These are phyloP conservation scores for Rhizopus sp. DNA, from an alignment of 371 early-diverging fungal species.

Conservation along the genomic window DNA sequence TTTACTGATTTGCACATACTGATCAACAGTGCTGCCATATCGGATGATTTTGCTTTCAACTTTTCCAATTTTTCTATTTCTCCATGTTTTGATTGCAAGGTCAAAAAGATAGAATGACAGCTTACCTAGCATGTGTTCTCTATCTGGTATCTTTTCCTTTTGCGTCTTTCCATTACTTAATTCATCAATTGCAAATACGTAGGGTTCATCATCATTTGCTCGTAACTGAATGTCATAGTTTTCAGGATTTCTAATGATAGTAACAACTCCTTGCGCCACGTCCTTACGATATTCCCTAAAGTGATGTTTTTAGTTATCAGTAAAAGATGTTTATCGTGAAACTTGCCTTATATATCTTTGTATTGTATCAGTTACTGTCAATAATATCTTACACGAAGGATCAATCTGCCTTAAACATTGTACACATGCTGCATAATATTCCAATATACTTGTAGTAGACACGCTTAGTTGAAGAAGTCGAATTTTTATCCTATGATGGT, in stretches of 20 bases:
- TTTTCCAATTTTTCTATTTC: slow-evolving; percentile 17
- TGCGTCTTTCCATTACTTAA: slow-evolving; percentile 14
- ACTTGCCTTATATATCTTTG: slow-evolving; percentile 32
- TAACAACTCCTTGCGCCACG: slow-evolving; percentile 27
- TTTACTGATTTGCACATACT: slow-evolving; percentile 31
- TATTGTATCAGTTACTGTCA: slow-evolving; percentile 26
- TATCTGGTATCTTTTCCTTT: slow-evolving; percentile 6
- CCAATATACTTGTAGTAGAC: slow-evolving; percentile 32
- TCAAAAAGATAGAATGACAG: no score
- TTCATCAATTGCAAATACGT: slow-evolving; percentile 29
- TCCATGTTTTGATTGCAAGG: background rate
- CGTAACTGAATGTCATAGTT: slow-evolving; percentile 16
- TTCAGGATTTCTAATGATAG: slow-evolving; percentile 26
- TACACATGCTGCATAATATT: slow-evolving; percentile 37
- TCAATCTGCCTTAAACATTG: slow-evolving; percentile 34
- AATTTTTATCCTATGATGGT: slow-evolving; percentile 21
- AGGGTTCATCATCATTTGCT: slow-evolving; percentile 13
- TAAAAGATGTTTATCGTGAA: background rate
- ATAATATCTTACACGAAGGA: slow-evolving; percentile 34
- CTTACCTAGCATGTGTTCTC: slow-evolving; percentile 30
- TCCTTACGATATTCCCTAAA: slow-evolving; percentile 29
- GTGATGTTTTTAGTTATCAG: background rate
- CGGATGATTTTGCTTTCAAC: slow-evolving; percentile 26
- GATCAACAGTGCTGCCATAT: slow-evolving; percentile 38
- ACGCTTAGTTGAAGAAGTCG: slow-evolving; percentile 43